A percentile compares a stretch with the other conserved stretches of the same genome.
Evolutionary conservation across 2,329 filamentous ascomycete genomes (phyloP).

Genomic region (Aureobasidium sp.): DNA sequence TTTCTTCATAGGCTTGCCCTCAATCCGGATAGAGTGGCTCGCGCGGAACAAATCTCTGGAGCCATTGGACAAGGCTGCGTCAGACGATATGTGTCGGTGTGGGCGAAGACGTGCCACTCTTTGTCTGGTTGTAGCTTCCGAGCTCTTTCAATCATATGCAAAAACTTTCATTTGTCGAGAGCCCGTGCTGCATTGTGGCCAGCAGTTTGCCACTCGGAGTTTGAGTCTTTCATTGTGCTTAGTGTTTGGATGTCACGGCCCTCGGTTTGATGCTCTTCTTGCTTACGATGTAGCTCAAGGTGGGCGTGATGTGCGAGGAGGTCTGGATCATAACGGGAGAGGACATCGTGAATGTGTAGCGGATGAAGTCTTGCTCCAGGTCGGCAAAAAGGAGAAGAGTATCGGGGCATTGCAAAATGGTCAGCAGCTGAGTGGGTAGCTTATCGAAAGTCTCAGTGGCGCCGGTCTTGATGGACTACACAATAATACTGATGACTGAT

Average conservation of each 20-base stretch:
- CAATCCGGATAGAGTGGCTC: constrained; percentile 38
- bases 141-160: constrained; percentile 44
- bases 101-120: constrained; percentile 47
- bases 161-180: constrained; percentile 47
- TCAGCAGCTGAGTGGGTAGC: constrained; percentile 48
- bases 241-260: constrained; percentile 20
- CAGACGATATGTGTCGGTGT: constrained; percentile 42
- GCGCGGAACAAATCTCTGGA: constrained; percentile 39
- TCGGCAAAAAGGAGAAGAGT: constrained; percentile 54
- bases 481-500: constrained; percentile 40
- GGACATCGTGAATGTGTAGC: constrained; percentile 43
- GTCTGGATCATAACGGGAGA: constrained; percentile 33
- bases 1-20: constrained; percentile 16
- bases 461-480: constrained; percentile 52
- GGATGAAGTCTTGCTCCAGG: constrained; percentile 46
- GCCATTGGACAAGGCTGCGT: constrained; percentile 37
- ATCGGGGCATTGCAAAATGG: constrained; percentile 49
- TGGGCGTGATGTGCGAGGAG: constrained; percentile 17
- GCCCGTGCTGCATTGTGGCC: constrained; percentile 30
- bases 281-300: constrained; percentile 22
- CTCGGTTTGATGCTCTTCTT: constrained; percentile 18
- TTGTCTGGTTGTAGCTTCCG: constrained; percentile 39
- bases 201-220: constrained; percentile 16
- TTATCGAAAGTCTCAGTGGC: constrained; percentile 51
- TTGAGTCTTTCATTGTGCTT: constrained; percentile 14